Evolutionary conservation across 73 alveolate genomes (phyloP).

Genomic region (Paramecium pentaurelia): DNA sequence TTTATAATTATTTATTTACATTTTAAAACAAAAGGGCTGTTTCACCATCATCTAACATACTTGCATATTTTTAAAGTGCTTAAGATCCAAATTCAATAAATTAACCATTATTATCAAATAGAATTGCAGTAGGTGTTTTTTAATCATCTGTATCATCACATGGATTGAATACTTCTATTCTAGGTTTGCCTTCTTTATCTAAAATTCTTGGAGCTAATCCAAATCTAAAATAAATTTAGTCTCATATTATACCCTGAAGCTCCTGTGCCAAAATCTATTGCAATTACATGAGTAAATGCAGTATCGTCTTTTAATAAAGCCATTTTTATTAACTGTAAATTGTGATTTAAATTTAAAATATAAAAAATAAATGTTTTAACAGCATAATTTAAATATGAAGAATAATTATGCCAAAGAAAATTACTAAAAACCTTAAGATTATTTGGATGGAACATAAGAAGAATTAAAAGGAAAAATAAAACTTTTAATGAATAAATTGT

Average conservation of each 20-base stretch:
- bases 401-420: conserved; percentile 23
- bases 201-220: conserved; percentile 94
- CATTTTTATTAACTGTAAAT: conserved; percentile 65
- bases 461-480: conserved; percentile 66
- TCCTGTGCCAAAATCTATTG: conserved; percentile 98
- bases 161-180: conserved; percentile 98
- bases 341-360: conserved; percentile 30
- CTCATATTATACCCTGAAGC: conserved; percentile 90
- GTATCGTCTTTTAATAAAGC: conserved; percentile 94
- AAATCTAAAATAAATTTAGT: not conserved
- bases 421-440: conserved; percentile 39
- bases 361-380: not conserved
- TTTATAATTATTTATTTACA: conserved; percentile 52
- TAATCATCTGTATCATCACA: conserved; percentile 96
- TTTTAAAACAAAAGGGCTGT: conserved; percentile 92
- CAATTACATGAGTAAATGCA: conserved; percentile 95
- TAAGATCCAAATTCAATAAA: conserved; percentile 93
- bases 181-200: conserved; percentile 89
- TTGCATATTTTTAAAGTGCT: conserved; percentile 95
- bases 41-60: conserved; percentile 96
- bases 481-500: conserved; percentile 83
- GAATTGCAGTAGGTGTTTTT: conserved; percentile 95
- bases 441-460: conserved; percentile 48
- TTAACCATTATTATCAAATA: conserved; percentile 90
- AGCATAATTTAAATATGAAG: conserved; percentile 30